Evolutionary conservation across 1,284 basidiomycete species (phyloP), one percentile per base, ranked within the genome.

Genomic region (Naganishia sp.): DNA sequence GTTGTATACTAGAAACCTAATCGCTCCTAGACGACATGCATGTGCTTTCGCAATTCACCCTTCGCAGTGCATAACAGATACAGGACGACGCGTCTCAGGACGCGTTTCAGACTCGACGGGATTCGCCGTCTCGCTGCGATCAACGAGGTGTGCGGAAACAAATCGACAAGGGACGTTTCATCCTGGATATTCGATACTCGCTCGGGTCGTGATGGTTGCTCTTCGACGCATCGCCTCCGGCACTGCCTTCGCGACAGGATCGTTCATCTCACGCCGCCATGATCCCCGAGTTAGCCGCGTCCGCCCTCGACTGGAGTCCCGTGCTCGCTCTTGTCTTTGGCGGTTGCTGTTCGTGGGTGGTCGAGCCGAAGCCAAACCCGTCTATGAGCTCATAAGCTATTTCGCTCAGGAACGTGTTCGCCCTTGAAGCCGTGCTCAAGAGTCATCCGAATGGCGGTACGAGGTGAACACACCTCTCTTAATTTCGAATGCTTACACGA

Each of bases 301-400:
- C 65, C n/a, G 68, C 72, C n/a, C 68, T 80, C 21, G 84, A 86
- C 73, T 90, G 87, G 87, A 59, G 82, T 10, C 76, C 84, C 18
- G 85, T 88, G 3, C 74, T 90, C 28, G 80, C 84, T 0, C 79
- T 90, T 11, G 84, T 90, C n/a, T 90, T 91, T 72, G 88, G 88
- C 6, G 89, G 90, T 1, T 91, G 89, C 75, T 91, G 89, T 84
- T 83, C 87, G 88, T 86, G 69, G 74, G 82, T 88, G 18, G 85
- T 13, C 36, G 7, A 39, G 36, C 36, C 13, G 36, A 13, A 39
- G 36, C 36, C 13, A 13, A 3, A 39, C 13, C 6, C 7, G 13
- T 2, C 13, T 13, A 39, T 2, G 13, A 9, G 36, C 36, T 39
- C 4, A 39, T 39, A 3, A 39, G 36, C 36, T 39, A 39, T 4